Evolutionary conservation across 352 stramenopile species (phyloP), one percentile per base, ranked within the genome.

Genomic region (Pythium aristosporum): DNA sequence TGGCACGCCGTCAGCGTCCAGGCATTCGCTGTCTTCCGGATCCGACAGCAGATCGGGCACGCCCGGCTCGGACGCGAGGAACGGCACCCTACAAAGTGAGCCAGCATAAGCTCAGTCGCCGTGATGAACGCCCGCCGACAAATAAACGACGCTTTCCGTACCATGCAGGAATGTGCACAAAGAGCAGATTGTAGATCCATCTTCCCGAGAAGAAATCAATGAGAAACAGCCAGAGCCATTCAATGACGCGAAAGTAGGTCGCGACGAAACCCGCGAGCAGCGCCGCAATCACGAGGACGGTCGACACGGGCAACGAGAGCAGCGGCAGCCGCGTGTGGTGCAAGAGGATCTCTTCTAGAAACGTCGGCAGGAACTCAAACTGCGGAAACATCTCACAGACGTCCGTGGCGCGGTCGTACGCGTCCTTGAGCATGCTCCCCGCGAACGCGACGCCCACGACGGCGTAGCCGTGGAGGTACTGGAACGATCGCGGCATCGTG

Each of bases 21-120:
- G 39, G 39, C 77, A 72, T 32, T 68, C 46, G 23, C 37, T 32
- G 11, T 69, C 65, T 30, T 75, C 64, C 6, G 44, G 64, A 46
- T 92, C 82, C 3, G 82, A 88, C 23, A 92, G 54, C 43, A 92
- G 65, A 46, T 88, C 80, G 1, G 82, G 82, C 18, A 92, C 76
- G 9, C 76, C 76, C 0, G 76, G 75, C 37, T 91, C 82, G 0
- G 73, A 70, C 21, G 68, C 71, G 18, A 79, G 61, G 47, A 89
- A 89, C 21, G 80, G 78, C 15, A 91, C 56, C 59, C 82, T 91
- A 37, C 7, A 49, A 20, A 36, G 1, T 36, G 25, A 16, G 48
- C 48, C 64, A 23, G 55, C 28, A 39, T n/a, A 20, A 23, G n/a
- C 25, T 46, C 39, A 46, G 39, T 46, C 15, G 37, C 16, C 30